Evolutionary conservation across 768 basidiomycete species (phyloP).

Genomic region (Pisolithus microcarpus): DNA sequence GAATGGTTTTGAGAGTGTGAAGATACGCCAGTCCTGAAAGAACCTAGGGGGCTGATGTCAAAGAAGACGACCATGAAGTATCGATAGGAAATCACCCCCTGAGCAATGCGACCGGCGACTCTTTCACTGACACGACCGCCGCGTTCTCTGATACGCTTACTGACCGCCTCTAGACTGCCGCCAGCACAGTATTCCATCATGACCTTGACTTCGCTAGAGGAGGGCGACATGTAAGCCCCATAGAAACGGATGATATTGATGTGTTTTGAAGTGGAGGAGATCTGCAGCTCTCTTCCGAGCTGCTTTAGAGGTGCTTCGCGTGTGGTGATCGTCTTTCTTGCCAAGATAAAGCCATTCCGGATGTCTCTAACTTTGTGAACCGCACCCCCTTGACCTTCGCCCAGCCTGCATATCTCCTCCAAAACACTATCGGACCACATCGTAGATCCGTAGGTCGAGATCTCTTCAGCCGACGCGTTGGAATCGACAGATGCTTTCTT

Average conservation of each 20-base stretch:
- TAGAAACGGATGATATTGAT: conserved; percentile 87
- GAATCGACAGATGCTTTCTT: conserved; percentile 24
- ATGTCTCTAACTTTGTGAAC: conserved; percentile 90
- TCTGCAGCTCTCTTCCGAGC: conserved; percentile 84
- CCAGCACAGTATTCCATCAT: conserved; percentile 89
- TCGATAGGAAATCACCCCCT: conserved; percentile 58
- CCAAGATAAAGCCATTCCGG: conserved; percentile 75
- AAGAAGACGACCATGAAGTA: neutral
- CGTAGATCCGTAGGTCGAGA: conserved; percentile 18
- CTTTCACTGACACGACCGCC: conserved; percentile 77
- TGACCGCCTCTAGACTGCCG: conserved; percentile 83
- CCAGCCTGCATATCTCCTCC: conserved; percentile 71
- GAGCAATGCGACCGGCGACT: conserved; percentile 86
- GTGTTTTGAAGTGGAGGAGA: conserved; percentile 79
- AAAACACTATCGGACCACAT: conserved; percentile 66
- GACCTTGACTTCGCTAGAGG: conserved; percentile 88
- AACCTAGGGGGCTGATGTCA: conserved; percentile 39
- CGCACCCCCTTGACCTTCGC: conserved; percentile 94
- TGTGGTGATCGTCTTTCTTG: conserved; percentile 90
- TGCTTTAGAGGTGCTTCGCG: conserved; percentile 88
- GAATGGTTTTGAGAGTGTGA: conserved; percentile 86
- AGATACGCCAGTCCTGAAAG: conserved; percentile 92
- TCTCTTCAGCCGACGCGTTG: conserved; percentile 32
- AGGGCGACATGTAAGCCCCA: conserved; percentile 85
- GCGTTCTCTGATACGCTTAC: conserved; percentile 73